These are phyloP conservation scores for Solanum hybrid DNA, from an alignment of 305 asterid genomes.

Conservation along the genomic window DNA sequence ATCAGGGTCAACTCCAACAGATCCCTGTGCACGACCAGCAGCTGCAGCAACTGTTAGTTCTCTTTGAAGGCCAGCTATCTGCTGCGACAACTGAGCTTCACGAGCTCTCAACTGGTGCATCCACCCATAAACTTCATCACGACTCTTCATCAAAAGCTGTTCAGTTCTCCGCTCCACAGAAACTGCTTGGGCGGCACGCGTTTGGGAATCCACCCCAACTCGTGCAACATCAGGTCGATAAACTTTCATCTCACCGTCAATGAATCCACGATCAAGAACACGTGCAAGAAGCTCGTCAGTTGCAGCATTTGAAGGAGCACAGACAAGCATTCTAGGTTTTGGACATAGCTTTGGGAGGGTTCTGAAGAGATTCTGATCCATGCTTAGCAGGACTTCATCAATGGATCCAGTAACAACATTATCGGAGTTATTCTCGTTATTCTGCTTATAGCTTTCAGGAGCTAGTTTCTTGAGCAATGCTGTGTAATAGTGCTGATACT, in stretches of 20 bases:
- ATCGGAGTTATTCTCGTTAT: slow-evolving; percentile 60
- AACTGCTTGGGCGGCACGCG: slow-evolving; percentile 97
- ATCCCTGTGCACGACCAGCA: slow-evolving; percentile 85
- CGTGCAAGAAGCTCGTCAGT: slow-evolving; percentile 95
- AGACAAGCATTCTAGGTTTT: slow-evolving; percentile 98
- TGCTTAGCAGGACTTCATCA: slow-evolving; percentile 95
- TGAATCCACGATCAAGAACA: slow-evolving; percentile 97
- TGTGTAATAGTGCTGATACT: slow-evolving; percentile 97
- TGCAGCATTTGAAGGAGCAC: slow-evolving; percentile 99
- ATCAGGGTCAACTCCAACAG: slow-evolving; percentile 98
- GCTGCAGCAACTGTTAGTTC: slow-evolving; percentile 75
- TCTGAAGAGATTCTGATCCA: slow-evolving; percentile 96
- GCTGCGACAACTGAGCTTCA: slow-evolving; percentile 78
- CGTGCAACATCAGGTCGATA: slow-evolving; percentile 98
- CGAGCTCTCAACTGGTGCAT: slow-evolving; percentile 77
- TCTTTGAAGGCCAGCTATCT: slow-evolving; percentile 79
- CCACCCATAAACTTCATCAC: slow-evolving; percentile 86
- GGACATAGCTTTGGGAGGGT: slow-evolving; percentile 98
- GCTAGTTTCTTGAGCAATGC: slow-evolving; percentile 94
- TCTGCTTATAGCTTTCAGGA: slow-evolving; percentile 97
- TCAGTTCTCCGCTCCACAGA: slow-evolving; percentile 98
- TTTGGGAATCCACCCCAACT: slow-evolving; percentile 98
- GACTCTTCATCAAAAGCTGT: slow-evolving; percentile 68
- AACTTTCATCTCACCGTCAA: slow-evolving; percentile 98
- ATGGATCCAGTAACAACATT: slow-evolving; percentile 75